phyloP scores from a whole-genome alignment of 495 filamentous ascomycete species.

The Xylaria curta region DNA sequence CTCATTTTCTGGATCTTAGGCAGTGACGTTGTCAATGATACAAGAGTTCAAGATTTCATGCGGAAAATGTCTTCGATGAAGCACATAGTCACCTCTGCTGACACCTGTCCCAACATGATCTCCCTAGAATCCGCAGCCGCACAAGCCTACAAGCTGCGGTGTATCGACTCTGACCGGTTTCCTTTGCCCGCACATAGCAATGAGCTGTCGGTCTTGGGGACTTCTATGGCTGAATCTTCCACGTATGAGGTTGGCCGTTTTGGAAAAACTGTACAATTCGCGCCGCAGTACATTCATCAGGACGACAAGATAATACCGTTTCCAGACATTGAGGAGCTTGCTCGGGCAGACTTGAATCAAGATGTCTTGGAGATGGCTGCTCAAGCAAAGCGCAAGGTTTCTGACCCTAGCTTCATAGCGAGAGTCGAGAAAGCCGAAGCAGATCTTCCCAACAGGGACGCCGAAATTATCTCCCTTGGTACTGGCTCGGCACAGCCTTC shows the following conservation, averaged over 20 bases:
- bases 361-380: slow-evolving; percentile 60
- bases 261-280: slow-evolving; percentile 64
- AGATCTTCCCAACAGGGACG: slow-evolving; percentile 70
- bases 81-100: slow-evolving; percentile 77
- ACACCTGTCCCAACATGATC: slow-evolving; percentile 75
- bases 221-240: slow-evolving; percentile 23
- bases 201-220: slow-evolving; percentile 32
- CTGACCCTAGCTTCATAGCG: slow-evolving; percentile 45
- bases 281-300: slow-evolving; percentile 66
- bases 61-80: slow-evolving; percentile 60
- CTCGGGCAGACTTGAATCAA: slow-evolving; percentile 27
- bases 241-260: slow-evolving; percentile 35
- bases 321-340: slow-evolving; percentile 59
- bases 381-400: slow-evolving; percentile 51
- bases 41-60: slow-evolving; percentile 72
- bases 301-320: slow-evolving; percentile 53
- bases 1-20: slow-evolving; percentile 85
- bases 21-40: slow-evolving; percentile 65
- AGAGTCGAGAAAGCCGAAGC: slow-evolving; percentile 51
- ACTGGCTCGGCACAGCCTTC: slow-evolving; percentile 90
- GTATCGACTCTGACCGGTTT: slow-evolving; percentile 73
- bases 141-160: slow-evolving; percentile 68
- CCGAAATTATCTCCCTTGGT: slow-evolving; percentile 84
- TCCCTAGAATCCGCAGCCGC: slow-evolving; percentile 67
- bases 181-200: slow-evolving; percentile 67